Conservation (phyloP, 2,329 filamentous ascomycete genomes). For the Aspergillus fijiensis region DNA sequence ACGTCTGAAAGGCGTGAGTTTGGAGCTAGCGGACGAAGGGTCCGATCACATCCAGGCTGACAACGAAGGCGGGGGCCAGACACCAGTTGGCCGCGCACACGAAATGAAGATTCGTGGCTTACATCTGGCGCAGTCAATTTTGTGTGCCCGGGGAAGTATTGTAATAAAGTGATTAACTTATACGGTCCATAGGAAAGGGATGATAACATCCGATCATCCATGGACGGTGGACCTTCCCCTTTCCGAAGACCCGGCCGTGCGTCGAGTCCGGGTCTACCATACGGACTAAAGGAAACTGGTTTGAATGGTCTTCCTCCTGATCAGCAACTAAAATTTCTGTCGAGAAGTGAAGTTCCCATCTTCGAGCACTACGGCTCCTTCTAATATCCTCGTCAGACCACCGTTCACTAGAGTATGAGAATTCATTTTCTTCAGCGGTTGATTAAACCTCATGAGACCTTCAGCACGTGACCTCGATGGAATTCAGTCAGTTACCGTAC, state of each 20-base stretch:
- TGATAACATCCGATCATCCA: background rate
- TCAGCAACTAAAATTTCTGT: background rate
- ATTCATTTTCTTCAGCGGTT: background rate
- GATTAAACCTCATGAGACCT: background rate
- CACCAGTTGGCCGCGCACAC: background rate
- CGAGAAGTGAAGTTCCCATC: background rate
- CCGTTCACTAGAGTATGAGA: background rate
- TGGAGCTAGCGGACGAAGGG: slow-evolving; percentile 4
- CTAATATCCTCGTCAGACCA: background rate
- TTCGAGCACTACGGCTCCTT: background rate
- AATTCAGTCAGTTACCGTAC: background rate
- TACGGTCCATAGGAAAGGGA: background rate
- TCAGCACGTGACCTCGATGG: background rate
- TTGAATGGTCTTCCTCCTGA: background rate
- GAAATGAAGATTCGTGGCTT: background rate
- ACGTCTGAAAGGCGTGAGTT: background rate
- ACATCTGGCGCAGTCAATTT: background rate
- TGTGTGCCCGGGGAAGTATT: background rate
- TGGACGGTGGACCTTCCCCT: background rate
- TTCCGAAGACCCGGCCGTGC: background rate
- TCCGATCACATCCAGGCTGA: slow-evolving; percentile 2
- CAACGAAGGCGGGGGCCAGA: background rate
- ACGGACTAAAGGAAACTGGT: background rate
- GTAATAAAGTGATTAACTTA: background rate
- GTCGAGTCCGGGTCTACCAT: background rate